Evolutionary conservation across 2,329 filamentous ascomycete species (phyloP), one percentile per base, ranked within the genome.

Genomic region (Colletotrichum orbiculare): DNA sequence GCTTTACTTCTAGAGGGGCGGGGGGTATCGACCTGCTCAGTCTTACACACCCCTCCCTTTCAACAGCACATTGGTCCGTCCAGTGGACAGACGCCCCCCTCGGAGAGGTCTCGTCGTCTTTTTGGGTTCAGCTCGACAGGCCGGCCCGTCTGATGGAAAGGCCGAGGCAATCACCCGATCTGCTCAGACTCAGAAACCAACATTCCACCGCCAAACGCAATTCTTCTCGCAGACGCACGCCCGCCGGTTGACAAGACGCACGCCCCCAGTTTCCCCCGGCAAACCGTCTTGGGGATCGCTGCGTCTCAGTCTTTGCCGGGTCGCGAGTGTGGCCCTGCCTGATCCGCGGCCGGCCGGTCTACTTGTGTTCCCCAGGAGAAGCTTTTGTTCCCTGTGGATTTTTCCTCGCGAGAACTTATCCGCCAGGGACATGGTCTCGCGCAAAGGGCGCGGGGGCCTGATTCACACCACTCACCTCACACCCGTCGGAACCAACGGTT

Each of bases 101-200:
- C 42, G 13, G 13, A 13, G 15, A 15, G 15, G 42, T 15, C 42
- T 43, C 13, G 8, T 15, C 15, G 13, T 17, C 15, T 50, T 60
- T 54, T 41, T 54, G 61, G 12, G 37, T 58, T 58, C 25, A 58
- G 56, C 41, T 38, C 33, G 38, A 15, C 47, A 35, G 47, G n/a
- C 48, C 25, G 58, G 58, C 41, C 57, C 52, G 62, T 61, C 62
- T 61, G 50, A 55, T 59, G 41, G 55, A 55, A 17, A 39, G 39
- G 49, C 7, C 5, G 15, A 25, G 35, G 7, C 12, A 56, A 56
- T 56, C 41, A 47, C 35, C 62, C 48, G 62, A 65, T 62, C 52
- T 57, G 52, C 41, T 41, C 38, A 41, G 38, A 25, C 33, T 38
- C 33, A n/a, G 4, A 47, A 34, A 15, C 9, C 17, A 10, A 4